Evolutionary conservation across 371 early-diverging fungal species (phyloP).

Genomic region (Lichtheimia corymbifera): DNA sequence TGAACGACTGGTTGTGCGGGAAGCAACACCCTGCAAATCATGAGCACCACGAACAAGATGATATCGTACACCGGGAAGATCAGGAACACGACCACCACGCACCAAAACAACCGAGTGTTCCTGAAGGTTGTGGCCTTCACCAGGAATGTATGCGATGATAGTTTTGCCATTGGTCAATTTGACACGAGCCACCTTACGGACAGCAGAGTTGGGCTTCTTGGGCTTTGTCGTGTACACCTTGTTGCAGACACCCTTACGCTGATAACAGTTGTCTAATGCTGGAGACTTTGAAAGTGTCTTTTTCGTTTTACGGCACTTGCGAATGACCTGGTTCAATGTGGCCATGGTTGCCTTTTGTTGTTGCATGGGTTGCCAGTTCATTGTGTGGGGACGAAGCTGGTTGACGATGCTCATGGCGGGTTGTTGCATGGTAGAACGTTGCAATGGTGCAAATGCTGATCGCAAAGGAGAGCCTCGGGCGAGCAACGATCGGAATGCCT

Average conservation of each 20-base stretch:
- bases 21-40: constrained; percentile 94
- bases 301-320: constrained; percentile 78
- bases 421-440: neutral
- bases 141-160: constrained; percentile 94
- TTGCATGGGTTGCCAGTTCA: neutral
- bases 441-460: neutral
- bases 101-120: constrained; percentile 96
- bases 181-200: constrained; percentile 86
- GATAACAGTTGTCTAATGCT: constrained; percentile 87
- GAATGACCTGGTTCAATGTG: constrained; percentile 95
- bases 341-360: constrained; percentile 66
- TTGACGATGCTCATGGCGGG: neutral
- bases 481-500: constrained; percentile 1
- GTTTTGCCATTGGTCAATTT: constrained; percentile 86
- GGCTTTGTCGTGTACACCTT: constrained; percentile 94
- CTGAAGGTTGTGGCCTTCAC: constrained; percentile 97
- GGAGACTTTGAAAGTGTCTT: constrained; percentile 75
- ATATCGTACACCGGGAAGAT: constrained; percentile 97
- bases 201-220: constrained; percentile 93
- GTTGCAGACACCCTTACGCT: constrained; percentile 92
- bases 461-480: neutral
- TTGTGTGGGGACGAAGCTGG: neutral
- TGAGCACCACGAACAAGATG: constrained; percentile 91
- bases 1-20: constrained; percentile 80
- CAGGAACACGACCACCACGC: constrained; percentile 92